Conservation (phyloP, 2,329 filamentous ascomycete genomes). For the Ophiocordyceps australis region DNA sequence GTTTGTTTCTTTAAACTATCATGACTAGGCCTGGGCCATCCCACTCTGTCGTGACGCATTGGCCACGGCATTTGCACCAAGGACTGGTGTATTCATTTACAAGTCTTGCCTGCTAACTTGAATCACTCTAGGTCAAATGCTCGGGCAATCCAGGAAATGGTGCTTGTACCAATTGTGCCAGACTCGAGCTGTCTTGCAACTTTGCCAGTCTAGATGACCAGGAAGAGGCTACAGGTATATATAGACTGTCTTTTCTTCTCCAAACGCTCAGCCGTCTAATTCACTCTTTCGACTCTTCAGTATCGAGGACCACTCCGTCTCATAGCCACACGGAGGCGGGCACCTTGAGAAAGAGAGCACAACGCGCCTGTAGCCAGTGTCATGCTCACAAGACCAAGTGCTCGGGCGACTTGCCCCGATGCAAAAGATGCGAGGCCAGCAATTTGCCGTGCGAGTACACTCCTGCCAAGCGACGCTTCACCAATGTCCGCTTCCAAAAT, state of each 20-base stretch:
- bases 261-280: too few species aligned
- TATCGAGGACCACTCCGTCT: conserved; percentile 19
- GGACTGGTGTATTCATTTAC: too few species aligned
- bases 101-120: too few species aligned
- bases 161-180: conserved; percentile 17
- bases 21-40: too few species aligned
- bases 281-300: conserved; percentile 6
- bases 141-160: conserved; percentile 16
- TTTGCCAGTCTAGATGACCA: conserved; percentile 10
- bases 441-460: conserved; percentile 20
- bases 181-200: conserved; percentile 17
- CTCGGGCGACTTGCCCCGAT: conserved; percentile 19
- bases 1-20: too few species aligned
- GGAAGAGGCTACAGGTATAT: conserved; percentile 7
- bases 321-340: conserved; percentile 22
- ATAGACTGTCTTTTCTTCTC: too few species aligned
- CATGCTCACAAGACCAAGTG: conserved; percentile 24
- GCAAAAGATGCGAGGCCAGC: conserved; percentile 16
- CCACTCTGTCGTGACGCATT: too few species aligned
- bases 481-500: conserved; percentile 11
- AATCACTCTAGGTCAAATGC: conserved; percentile 19
- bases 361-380: conserved; percentile 21
- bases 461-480: conserved; percentile 18
- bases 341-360: conserved; percentile 20
- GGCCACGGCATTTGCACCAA: too few species aligned